Base-by-base conservation (phyloP, 441 rosid species). In the Populus trichocarpa region DNA sequence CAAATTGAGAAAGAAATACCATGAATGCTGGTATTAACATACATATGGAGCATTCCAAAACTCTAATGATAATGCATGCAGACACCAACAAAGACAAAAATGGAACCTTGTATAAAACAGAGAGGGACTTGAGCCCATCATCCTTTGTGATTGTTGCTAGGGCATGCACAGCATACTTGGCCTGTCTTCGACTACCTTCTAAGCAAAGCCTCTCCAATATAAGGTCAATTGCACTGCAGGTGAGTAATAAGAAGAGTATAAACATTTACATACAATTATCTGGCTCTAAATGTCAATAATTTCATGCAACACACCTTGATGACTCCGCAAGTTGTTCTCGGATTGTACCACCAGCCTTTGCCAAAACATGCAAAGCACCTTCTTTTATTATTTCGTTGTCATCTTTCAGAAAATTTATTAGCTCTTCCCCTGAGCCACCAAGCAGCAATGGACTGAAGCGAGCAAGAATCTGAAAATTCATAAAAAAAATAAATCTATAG, bases 61-160 rank as follows among this genome's bases (percentile, higher is more conserved):
- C 71, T 57, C 30, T 14, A 72, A 32, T 71, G 61, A 26, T 33
- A 5, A 81, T 25, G n/a, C 5, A 28, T 18, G 40, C 33, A 70
- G 67, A 6, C 6, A 35, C 20, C 26, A 61, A 70, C 10, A 32
- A 65, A 61, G 30, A 69, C 38, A 71, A 68, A 33, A 66, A 40
- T 59, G 71, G 28, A 71, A 91, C 99, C 98, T 97, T 97, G 90
- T 97, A 97, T 65, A 97, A 80, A 87, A 97, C 97, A 79, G 99
- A 97, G 70, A 97, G 97, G 50, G 99, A 92, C 88, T 89, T 97
- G 67, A 97, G 90, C 67, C 99, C 99, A 64, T 97, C 99, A 83
- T 97, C 99, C 87, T 93, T 95, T 77, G 98, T 93, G 88, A 97
- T 97, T 76, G 99, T 93, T 83, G 98, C 99, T 35, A 97, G 88